Evolutionary conservation across 345 rosid species (phyloP).

Genomic region (Firmiana major): DNA sequence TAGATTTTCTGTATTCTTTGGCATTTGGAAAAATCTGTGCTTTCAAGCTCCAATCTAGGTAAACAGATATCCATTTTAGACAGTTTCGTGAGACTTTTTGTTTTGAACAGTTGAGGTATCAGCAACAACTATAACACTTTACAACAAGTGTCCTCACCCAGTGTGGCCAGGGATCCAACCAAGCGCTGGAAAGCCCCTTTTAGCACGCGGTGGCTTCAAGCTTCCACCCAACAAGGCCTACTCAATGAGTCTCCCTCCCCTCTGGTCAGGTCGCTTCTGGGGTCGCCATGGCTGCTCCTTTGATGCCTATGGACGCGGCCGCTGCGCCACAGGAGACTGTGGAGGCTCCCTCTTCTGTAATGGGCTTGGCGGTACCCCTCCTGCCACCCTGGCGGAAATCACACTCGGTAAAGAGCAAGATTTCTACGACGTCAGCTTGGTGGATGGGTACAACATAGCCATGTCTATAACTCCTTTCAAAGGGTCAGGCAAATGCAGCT

Average conservation of each 20-base stretch:
- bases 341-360: conserved; percentile 78
- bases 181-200: conserved; percentile 64
- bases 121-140: conserved; percentile 56
- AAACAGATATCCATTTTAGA: neutral
- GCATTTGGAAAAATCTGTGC: neutral
- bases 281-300: conserved; percentile 92
- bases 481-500: conserved; percentile 80
- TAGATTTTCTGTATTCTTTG: neutral
- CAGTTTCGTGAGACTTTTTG: neutral
- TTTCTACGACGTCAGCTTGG: conserved; percentile 93
- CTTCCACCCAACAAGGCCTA: conserved; percentile 61
- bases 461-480: conserved; percentile 70
- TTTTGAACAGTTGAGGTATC: conserved; percentile 27
- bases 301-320: conserved; percentile 64
- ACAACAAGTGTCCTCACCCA: conserved; percentile 76
- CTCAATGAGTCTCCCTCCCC: conserved; percentile 59
- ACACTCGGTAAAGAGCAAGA: conserved; percentile 76
- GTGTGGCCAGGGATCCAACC: conserved; percentile 99
- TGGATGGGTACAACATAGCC: conserved; percentile 89
- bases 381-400: conserved; percentile 89
- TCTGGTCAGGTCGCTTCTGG: conserved; percentile 98
- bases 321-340: conserved; percentile 87
- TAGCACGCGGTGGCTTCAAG: conserved; percentile 82
- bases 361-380: conserved; percentile 84
- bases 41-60: neutral